These are phyloP conservation scores for Tremella fuciformis DNA, from an alignment of 768 basidiomycete species.

Conservation along the genomic window DNA sequence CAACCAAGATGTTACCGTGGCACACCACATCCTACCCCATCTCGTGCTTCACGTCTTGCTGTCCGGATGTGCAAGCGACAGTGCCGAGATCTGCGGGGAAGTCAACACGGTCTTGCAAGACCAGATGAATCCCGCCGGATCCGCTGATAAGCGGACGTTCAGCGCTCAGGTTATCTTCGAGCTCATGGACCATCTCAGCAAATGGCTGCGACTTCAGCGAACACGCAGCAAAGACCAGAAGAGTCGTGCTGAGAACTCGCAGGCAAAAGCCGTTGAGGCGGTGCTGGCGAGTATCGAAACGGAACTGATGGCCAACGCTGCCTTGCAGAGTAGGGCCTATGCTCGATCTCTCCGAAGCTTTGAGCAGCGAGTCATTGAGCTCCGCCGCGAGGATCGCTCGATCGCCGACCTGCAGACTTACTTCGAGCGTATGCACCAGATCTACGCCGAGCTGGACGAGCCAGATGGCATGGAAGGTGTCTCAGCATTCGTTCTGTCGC, in stretches of 20 bases:
- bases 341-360: slow-evolving; percentile 93
- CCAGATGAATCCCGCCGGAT: slow-evolving; percentile 68
- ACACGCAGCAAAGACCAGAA: slow-evolving; percentile 48
- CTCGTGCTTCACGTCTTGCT: slow-evolving; percentile 80
- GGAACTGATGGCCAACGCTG: slow-evolving; percentile 86
- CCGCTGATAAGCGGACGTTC: slow-evolving; percentile 76
- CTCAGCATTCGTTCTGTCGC: slow-evolving; percentile 79
- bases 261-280: slow-evolving; percentile 63
- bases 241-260: slow-evolving; percentile 58
- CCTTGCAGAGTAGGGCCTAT: slow-evolving; percentile 89
- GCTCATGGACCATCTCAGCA: slow-evolving; percentile 89
- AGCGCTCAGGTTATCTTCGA: slow-evolving; percentile 98
- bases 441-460: slow-evolving; percentile 92
- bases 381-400: slow-evolving; percentile 51
- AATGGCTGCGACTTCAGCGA: slow-evolving; percentile 75
- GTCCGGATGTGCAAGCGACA: slow-evolving; percentile 64
- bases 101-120: slow-evolving; percentile 78
- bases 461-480: slow-evolving; percentile 99
- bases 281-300: slow-evolving; percentile 78
- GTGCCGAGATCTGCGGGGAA: slow-evolving; percentile 67
- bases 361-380: slow-evolving; percentile 70
- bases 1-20: slow-evolving; percentile 90
- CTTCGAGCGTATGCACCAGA: slow-evolving; percentile 90
- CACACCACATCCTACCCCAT: slow-evolving; percentile 85
- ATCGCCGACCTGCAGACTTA: slow-evolving; percentile 62